Conservation (phyloP, 139 green algal species). For the Chlamydomonas incerta region DNA sequence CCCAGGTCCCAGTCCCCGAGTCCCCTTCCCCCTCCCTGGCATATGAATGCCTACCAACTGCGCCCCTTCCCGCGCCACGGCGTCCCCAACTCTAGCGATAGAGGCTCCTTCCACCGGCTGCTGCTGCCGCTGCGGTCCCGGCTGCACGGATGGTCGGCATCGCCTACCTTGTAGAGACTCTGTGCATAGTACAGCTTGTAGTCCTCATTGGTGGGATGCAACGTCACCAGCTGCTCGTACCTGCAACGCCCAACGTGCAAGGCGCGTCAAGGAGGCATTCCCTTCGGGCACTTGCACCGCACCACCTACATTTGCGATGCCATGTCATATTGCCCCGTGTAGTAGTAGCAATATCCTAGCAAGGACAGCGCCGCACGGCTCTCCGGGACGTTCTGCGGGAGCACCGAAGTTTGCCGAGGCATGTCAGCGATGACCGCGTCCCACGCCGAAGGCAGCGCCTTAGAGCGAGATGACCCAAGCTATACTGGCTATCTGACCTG, state of each 20-base stretch:
- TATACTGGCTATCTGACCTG: no score
- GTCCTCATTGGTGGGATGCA: constrained; percentile 68
- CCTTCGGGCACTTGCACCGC: background rate
- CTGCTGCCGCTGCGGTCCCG: no score
- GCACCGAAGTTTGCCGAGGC: background rate
- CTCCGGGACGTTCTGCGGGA: constrained; percentile 65
- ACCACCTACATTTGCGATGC: constrained; percentile 70
- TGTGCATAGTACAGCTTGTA: constrained; percentile 83
- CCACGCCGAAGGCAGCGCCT: background rate
- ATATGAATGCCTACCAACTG: no score
- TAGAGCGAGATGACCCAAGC: background rate
- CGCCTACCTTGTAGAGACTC: constrained; percentile 73
- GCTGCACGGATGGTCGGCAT: no score
- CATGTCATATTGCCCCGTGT: constrained; percentile 68
- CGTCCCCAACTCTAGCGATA: no score
- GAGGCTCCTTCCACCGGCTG: no score
- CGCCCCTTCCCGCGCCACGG: no score
- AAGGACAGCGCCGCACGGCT: constrained; percentile 78
- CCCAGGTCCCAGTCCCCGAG: no score
- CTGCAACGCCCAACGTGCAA: constrained; percentile 36
- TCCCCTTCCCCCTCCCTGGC: no score
- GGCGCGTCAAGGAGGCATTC: no score
- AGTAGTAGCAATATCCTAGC: constrained; percentile 83
- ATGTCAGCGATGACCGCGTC: constrained; percentile 26
- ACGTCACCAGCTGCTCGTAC: constrained; percentile 70